Evolutionary conservation across 768 basidiomycete genomes (phyloP), one percentile per base, ranked within the genome.

Genomic region (Leucosporidium scottii): DNA sequence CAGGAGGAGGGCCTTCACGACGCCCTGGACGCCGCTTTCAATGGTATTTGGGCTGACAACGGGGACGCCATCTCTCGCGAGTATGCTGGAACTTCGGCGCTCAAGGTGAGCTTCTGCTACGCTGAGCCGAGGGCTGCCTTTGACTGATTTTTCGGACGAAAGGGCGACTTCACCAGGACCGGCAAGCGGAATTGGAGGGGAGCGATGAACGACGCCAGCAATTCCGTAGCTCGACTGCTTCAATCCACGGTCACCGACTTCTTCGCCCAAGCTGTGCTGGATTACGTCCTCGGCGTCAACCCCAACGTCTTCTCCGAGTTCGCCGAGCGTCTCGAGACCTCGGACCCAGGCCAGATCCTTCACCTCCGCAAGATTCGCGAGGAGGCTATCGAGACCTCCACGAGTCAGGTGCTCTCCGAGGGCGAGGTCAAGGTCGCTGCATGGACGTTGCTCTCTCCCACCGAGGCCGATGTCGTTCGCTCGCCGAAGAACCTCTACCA

Each of bases 21-120:
- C 53, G 86, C 85, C 58, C 83, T 84, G 64, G 91, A 94, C 73
- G 72, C 84, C 23, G 83, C 85, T 23, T 90, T 93, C 76, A 93
- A 91, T 70, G 85, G 90, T 90, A 90, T 91, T 23, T 99, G 96
- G 96, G 96, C 96, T 3, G 96, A 98, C 76, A 98, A 98, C 73
- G 96, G 96, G 0, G 96, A 99, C 76, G 88, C 91, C 8, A 90
- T 96, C 66, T 23, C 51, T 28, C 64, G 62, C 68, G 48, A 75
- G 60, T 77, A 78, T 75, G 90, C 96, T 55, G 94, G 96, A 27
- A 98, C 96, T 0, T 94, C 91, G 31, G 96, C 96, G 6, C 81
- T 98, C 53, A 99, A 98, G 83, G 93, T 58, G 57, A 44, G 34
- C 5, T 5, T 20, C 21, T 36, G n/a, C 54, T 36, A 12, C 30